Evolutionary conservation across 1,139 yeast species (phyloP).

Genomic region (Hyphopichia wangnamkhiaoensis): DNA sequence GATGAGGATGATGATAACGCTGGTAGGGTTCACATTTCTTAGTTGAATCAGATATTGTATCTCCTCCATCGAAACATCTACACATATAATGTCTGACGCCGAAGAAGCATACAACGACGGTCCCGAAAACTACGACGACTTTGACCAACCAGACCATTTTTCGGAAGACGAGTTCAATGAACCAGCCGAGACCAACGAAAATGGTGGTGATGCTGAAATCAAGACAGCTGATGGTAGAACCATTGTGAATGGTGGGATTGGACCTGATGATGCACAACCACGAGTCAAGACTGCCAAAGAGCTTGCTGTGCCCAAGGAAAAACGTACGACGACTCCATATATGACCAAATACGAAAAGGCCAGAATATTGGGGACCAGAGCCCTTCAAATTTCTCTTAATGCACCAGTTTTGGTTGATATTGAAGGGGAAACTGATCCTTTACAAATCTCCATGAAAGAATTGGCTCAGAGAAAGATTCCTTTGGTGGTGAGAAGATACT

Average conservation of each 20-base stretch:
- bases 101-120: slow-evolving; percentile 74
- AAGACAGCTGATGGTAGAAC: slow-evolving; percentile 75
- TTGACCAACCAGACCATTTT: slow-evolving; percentile 73
- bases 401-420: slow-evolving; percentile 98
- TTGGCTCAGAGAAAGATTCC: slow-evolving; percentile 94
- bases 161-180: slow-evolving; percentile 63
- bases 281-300: slow-evolving; percentile 69
- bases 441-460: slow-evolving; percentile 97
- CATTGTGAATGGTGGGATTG: slow-evolving; percentile 66
- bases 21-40: not conserved
- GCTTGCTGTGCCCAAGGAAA: slow-evolving; percentile 84
- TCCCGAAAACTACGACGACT: slow-evolving; percentile 77
- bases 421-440: slow-evolving; percentile 99
- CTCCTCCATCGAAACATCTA: not conserved
- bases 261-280: slow-evolving; percentile 56
- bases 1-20: no score
- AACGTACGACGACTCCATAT: slow-evolving; percentile 94
- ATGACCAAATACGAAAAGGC: slow-evolving; percentile 99
- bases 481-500: slow-evolving; percentile 88
- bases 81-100: slow-evolving; percentile 44
- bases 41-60: no score
- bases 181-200: slow-evolving; percentile 36
- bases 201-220: slow-evolving; percentile 48
- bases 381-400: slow-evolving; percentile 93
- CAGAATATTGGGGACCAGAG: slow-evolving; percentile 93